Evolutionary conservation across 306 rosid genomes (phyloP).

Genomic region (Pyrus bretschneideri): DNA sequence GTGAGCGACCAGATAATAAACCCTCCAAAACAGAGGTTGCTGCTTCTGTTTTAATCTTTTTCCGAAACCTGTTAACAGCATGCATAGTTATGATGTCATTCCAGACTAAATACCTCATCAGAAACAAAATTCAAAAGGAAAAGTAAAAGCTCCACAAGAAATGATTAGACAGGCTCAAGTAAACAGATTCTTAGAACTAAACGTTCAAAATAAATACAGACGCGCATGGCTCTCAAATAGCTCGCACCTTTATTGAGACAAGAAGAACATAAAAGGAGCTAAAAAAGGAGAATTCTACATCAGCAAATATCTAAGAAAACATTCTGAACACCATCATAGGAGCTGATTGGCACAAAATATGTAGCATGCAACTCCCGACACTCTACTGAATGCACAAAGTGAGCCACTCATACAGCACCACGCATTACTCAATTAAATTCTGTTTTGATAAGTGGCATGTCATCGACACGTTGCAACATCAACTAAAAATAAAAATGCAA

Average conservation of each 20-base stretch:
- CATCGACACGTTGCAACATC: neutral
- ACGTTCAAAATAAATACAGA: neutral
- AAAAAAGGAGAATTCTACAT: neutral
- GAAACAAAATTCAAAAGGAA: neutral
- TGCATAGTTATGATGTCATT: constrained; percentile 12
- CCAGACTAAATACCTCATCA: constrained; percentile 19
- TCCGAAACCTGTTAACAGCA: constrained; percentile 55
- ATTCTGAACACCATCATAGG: neutral
- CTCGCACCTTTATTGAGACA: neutral
- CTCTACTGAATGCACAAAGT: neutral
- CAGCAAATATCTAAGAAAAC: neutral
- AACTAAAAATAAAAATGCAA: neutral
- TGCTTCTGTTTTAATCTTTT: constrained; percentile 20
- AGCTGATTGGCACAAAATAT: neutral
- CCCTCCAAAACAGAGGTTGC: constrained; percentile 24
- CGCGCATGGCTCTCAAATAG: neutral
- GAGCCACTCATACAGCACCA: neutral
- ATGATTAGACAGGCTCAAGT: neutral
- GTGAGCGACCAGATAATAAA: constrained; percentile 29
- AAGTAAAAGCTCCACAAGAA: neutral
- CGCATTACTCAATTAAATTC: neutral
- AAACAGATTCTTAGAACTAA: neutral
- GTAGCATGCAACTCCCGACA: neutral
- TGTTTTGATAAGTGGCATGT: neutral
- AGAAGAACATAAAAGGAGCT: neutral